Conservation (phyloP, 768 basidiomycete species). For the Dacryopinax spathularia region DNA sequence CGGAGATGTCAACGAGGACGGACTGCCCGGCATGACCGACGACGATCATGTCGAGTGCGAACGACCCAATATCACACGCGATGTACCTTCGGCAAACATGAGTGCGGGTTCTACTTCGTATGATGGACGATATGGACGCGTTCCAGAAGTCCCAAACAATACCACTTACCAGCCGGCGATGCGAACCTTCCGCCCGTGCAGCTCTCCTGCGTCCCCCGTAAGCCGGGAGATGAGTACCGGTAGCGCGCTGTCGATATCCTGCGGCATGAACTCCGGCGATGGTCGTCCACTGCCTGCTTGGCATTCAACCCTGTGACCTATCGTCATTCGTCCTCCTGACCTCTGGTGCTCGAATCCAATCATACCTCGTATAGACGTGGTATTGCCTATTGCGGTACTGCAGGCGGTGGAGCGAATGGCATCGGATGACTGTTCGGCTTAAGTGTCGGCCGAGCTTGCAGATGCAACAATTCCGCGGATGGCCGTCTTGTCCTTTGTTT, state of each 20-base stretch:
- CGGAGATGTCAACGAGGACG: background rate
- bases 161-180: background rate
- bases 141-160: background rate
- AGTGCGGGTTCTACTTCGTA: background rate
- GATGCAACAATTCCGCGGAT: background rate
- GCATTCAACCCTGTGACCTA: no score
- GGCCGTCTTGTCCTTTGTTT: background rate
- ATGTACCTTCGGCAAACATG: conserved; percentile 3
- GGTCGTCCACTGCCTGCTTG: background rate
- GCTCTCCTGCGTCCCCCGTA: background rate
- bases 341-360: background rate
- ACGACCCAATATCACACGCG: conserved; percentile 4
- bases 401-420: background rate
- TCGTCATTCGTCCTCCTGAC: background rate
- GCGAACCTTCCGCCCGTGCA: background rate
- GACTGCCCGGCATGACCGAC: background rate
- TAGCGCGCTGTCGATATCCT: background rate
- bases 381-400: background rate
- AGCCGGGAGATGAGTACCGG: background rate
- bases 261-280: background rate
- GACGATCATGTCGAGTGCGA: background rate
- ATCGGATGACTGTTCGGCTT: background rate
- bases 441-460: background rate
- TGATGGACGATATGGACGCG: background rate
- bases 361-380: background rate